A percentile compares a stretch with the other conserved stretches of the same genome.
phyloP scores from a whole-genome alignment of 257 asterid genomes.

The Knoxia roxburghii region DNA sequence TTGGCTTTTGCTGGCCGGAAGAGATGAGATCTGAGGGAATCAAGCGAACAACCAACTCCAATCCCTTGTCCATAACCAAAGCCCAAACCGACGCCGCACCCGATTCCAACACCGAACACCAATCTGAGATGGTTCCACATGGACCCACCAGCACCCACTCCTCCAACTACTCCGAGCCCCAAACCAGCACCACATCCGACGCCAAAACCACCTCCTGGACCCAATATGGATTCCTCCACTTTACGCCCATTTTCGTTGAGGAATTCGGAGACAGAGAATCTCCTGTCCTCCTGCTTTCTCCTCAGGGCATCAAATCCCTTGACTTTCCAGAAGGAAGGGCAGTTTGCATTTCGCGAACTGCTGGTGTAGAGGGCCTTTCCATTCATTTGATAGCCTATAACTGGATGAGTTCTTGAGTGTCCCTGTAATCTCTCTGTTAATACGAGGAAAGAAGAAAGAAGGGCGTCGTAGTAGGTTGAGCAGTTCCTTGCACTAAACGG shows the following conservation, averaged over 20 bases:
- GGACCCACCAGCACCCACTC: slow-evolving; percentile 51
- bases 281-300: slow-evolving; percentile 30
- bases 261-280: slow-evolving; percentile 40
- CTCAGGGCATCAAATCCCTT: slow-evolving; percentile 34
- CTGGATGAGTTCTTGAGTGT: background rate
- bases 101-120: slow-evolving; percentile 70
- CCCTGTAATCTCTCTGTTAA: background rate
- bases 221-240: slow-evolving; percentile 40
- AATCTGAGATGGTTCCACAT: slow-evolving; percentile 47
- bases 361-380: slow-evolving; percentile 22
- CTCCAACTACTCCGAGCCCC: slow-evolving; percentile 67
- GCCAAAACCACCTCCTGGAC: slow-evolving; percentile 81
- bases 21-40: slow-evolving; percentile 36
- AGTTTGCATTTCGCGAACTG: slow-evolving; percentile 30
- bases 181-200: slow-evolving; percentile 76
- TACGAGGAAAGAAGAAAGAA: background rate
- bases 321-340: slow-evolving; percentile 49
- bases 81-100: slow-evolving; percentile 81
- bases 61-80: slow-evolving; percentile 71
- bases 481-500: too few relatives aligned
- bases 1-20: slow-evolving; percentile 25
- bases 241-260: slow-evolving; percentile 38
- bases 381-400: slow-evolving; percentile 24
- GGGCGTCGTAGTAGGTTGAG: too few relatives aligned
- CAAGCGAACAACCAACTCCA: slow-evolving; percentile 53